Conservation (phyloP, 169 alveolate genomes). For the Cryptosporidium meleagridis region DNA sequence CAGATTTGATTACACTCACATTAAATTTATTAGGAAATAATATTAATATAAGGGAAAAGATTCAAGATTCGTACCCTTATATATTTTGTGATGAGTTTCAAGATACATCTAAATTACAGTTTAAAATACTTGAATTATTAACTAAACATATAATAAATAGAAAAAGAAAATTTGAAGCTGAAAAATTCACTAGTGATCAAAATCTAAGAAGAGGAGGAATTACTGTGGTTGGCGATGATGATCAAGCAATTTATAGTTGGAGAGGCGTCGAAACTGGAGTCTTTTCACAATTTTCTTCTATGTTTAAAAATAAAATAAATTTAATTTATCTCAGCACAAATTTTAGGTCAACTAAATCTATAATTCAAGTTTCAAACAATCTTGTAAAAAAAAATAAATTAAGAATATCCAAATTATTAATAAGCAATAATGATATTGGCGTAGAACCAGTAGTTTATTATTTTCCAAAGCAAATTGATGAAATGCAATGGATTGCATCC, state of each 20-base stretch:
- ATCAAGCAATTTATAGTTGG: conserved; percentile 85
- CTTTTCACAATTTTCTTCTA: conserved; percentile 64
- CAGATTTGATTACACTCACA: conserved; percentile 75
- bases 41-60: conserved; percentile 49
- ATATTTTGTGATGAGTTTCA: conserved; percentile 85
- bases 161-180: not conserved
- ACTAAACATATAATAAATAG: not conserved
- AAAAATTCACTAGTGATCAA: not conserved
- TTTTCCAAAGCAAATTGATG: conserved; percentile 76
- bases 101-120: conserved; percentile 83
- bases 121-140: conserved; percentile 75
- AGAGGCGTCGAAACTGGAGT: conserved; percentile 82
- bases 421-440: conserved; percentile 75
- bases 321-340: conserved; percentile 75
- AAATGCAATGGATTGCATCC: conserved; percentile 77
- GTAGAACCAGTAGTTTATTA: conserved; percentile 75
- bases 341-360: conserved; percentile 80
- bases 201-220: conserved; percentile 70
- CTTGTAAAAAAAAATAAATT: conserved; percentile 75
- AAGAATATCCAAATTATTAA: conserved; percentile 77
- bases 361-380: conserved; percentile 73
- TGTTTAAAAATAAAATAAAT: conserved; percentile 49
- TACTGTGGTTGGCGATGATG: conserved; percentile 86
- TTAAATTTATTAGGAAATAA: conserved; percentile 74
- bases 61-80: conserved; percentile 78